Conservation (phyloP, 495 filamentous ascomycete species). For the Aspergillus indologenus region DNA sequence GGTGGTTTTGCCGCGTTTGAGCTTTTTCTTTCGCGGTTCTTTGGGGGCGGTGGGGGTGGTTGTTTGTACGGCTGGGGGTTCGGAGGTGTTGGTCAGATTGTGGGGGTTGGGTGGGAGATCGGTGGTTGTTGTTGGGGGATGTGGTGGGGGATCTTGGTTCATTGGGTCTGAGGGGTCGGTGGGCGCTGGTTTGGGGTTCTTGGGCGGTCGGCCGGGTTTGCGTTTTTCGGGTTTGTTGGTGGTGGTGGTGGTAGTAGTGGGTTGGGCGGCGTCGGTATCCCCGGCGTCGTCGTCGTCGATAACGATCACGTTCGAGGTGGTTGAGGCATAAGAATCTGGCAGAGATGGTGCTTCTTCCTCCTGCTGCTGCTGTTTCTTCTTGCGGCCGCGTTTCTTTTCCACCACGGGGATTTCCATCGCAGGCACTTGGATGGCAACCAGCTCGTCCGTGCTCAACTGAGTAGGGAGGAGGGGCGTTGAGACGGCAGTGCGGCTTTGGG, state of each 20-base stretch:
- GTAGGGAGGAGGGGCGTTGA: conserved; percentile 16
- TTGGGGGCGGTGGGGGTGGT: conserved; percentile 8
- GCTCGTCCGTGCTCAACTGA: conserved; percentile 28
- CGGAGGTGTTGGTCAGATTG: conserved; percentile 8
- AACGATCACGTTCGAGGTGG: neutral
- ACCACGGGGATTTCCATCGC: conserved; percentile 20
- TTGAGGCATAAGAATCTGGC: conserved; percentile 4
- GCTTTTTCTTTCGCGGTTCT: conserved; percentile 37
- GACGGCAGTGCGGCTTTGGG: neutral
- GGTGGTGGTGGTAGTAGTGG: neutral
- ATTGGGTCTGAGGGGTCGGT: neutral
- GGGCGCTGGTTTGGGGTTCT: conserved; percentile 15
- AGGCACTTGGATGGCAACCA: conserved; percentile 21
- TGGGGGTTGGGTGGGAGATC: neutral
- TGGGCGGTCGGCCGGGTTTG: conserved; percentile 24
- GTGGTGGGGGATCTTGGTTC: neutral
- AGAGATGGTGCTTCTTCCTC: conserved; percentile 33
- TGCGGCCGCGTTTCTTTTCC: conserved; percentile 34
- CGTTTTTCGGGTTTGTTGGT: conserved; percentile 20
- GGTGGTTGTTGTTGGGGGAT: neutral
- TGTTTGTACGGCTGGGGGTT: too few species aligned
- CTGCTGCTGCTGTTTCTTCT: conserved; percentile 30
- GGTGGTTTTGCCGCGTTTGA: conserved; percentile 40
- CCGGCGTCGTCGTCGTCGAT: neutral
- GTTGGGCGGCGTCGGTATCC: neutral